Evolutionary conservation across 768 basidiomycete genomes (phyloP).

Genomic region (Phlebiopsis gigantea): DNA sequence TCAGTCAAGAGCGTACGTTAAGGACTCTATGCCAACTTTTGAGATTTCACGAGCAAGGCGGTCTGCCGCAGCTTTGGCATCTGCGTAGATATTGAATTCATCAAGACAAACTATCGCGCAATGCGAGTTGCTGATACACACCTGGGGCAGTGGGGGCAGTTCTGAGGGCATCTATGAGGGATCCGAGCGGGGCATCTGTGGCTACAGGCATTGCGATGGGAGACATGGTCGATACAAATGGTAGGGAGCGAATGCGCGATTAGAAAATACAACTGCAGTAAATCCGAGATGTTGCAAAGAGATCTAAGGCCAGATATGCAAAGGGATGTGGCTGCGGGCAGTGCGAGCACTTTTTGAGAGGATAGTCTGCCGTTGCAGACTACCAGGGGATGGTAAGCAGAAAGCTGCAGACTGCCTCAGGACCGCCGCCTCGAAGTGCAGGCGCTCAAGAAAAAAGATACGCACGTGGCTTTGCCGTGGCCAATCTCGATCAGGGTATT

Average conservation of each 20-base stretch:
- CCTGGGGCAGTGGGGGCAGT: conserved; percentile 35
- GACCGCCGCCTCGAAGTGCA: neutral
- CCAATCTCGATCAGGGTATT: neutral
- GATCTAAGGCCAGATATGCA: neutral
- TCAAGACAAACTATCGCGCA: neutral
- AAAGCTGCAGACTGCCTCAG: neutral
- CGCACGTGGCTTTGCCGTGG: conserved; percentile 1
- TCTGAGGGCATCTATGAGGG: conserved; percentile 36
- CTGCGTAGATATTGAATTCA: conserved; percentile 29
- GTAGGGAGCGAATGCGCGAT: conserved; percentile 19
- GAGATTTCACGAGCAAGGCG: conserved; percentile 67
- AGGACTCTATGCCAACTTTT: conserved; percentile 54
- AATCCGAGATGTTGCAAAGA: neutral
- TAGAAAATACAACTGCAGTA: conserved; percentile 11
- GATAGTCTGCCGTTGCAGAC: neutral
- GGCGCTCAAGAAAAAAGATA: neutral
- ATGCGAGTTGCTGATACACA: conserved; percentile 14
- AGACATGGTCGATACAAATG: conserved; percentile 38
- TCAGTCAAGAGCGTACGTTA: conserved; percentile 43
- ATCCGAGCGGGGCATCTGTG: conserved; percentile 37
- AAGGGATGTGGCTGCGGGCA: neutral
- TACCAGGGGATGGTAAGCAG: neutral
- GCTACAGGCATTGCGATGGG: conserved; percentile 46
- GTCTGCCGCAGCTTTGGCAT: conserved; percentile 83
- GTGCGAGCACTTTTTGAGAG: neutral